Base-by-base conservation (phyloP, 352 stramenopile species). In the Phytophthora hybrid region DNA sequence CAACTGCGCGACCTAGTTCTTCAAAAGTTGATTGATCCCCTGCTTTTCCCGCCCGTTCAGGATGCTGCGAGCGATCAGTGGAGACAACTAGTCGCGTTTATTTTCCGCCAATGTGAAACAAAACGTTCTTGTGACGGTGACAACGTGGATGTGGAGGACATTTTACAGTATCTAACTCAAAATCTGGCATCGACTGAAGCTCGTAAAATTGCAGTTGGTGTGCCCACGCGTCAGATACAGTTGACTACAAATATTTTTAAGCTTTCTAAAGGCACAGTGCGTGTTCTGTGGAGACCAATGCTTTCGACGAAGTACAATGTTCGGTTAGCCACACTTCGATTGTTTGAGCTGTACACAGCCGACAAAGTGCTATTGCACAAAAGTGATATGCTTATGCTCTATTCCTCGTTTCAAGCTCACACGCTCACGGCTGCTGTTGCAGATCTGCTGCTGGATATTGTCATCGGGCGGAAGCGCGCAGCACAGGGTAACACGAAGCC, bases 281-380 rank as follows among this genome's bases (percentile, higher is more conserved):
- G 84, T 14, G 39, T 93, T 16, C 79, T 90, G 58, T 96, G 88
- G 87, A 82, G 67, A 21, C 76, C 82, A 32, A 89, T 96, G 78
- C 65, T 81, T 11, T 86, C 77, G 11, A 32, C 73, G 9, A 74
- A 79, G 41, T 76, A 84, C 13, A 79, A 76, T 37, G 75, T 95
- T 19, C 85, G 88, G 5, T 70, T 93, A 6, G 81, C 86, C 69
- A 81, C 79, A 14, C 70, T 95, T 34, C 74, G 68, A n/a, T 60
- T 95, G 2, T 93, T 94, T 46, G 87, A 95, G 67, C 59, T 82
- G 4, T 93, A 94, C 59, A 92, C 83, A 26, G 80, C 79, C 5
- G 85, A 95, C 32, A 91, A 86, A 52, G 79, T 93, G 10, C 29
- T 86, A 55, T 66, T 94, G 32, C 80, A 83, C 53, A 82, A 81